Base-by-base conservation (phyloP, 2,329 filamentous ascomycete species). In the Cercospora berteroae region DNA sequence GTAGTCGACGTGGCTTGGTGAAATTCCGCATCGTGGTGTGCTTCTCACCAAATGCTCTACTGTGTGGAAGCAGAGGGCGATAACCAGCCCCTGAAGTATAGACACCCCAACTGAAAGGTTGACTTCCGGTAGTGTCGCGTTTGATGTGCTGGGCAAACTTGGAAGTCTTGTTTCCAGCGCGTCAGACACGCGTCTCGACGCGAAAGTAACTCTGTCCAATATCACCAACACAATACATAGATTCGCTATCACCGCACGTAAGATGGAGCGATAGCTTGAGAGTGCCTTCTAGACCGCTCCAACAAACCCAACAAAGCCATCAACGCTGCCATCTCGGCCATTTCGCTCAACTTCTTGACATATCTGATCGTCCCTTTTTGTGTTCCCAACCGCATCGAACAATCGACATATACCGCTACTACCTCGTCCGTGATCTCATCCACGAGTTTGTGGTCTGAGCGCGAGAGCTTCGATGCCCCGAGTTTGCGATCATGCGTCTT, bases 381-480 rank as follows among this genome's bases (percentile, higher is more conserved):
- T 27, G 39, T 50, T n/a, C 60, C 39, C 29, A 62, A 39, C 4
- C 67, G 67, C 25, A 63, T 33, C 8, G 65, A 52, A 4, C 52
- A 44, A 61, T 72, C 70, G 5, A 61, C 60, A 36, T 71, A 71
- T 4, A 70, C 72, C 10, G 70, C 70, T 7, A 71, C 23, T 16
- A 72, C 68, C 25, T 58, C 50, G 4, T 67, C 72, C 18, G 31
- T 57, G 9, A 50, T 27, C 16, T 69, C 69, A 12, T 71, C 65
- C 1, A 72, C 63, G 7, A 72, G 67, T 29, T 70, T 71, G 60
- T 63, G 65, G 48, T 73, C 69, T 39, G 66, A 31, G 3, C 64
- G 66, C 10, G 61, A 68, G 8, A 65, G 61, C 20, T 48, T 36
- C 8, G 66, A 70, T 12, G 68, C 67, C 0, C 70, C 70, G 16